These are phyloP conservation scores for Pholiota conissans DNA, from an alignment of 768 basidiomycete species.

Conservation along the genomic window DNA sequence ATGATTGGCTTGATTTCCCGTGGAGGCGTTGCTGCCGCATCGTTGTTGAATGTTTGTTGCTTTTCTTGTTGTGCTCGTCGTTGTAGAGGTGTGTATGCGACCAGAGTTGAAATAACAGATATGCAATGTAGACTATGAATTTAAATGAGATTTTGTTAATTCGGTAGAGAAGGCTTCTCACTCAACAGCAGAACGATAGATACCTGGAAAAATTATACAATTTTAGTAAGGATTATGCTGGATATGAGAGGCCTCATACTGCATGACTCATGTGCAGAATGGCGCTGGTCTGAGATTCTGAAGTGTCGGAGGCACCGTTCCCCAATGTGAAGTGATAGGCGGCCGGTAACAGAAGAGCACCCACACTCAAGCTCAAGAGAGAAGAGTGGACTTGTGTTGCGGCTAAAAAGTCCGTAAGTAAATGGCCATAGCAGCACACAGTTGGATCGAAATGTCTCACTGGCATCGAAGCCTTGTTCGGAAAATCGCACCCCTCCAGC, in stretches of 20 bases:
- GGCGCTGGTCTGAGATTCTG: conserved; percentile 38
- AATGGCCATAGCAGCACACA: background rate
- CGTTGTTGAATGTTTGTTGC: conserved; percentile 34
- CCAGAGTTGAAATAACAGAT: conserved; percentile 78
- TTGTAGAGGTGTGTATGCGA: conserved; percentile 75
- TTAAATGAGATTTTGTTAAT: background rate
- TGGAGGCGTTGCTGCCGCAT: conserved; percentile 33
- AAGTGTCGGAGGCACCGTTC: conserved; percentile 19
- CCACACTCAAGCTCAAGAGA: conserved; percentile 73
- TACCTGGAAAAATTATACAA: conserved; percentile 40
- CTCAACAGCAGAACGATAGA: conserved; percentile 78
- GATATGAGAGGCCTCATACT: conserved; percentile 39
- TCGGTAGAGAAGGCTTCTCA: conserved; percentile 30
- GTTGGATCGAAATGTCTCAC: too few species aligned
- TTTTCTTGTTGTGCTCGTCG: conserved; percentile 45
- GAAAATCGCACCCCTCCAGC: conserved; percentile 77
- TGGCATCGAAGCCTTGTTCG: conserved; percentile 75
- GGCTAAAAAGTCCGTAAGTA: conserved; percentile 34
- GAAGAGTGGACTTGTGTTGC: conserved; percentile 76
- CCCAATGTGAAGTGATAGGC: conserved; percentile 71
- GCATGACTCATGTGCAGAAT: conserved; percentile 78
- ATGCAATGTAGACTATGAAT: conserved; percentile 62
- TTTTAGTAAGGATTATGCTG: background rate
- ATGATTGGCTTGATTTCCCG: conserved; percentile 17
- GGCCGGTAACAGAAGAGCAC: conserved; percentile 74